phyloP scores from a whole-genome alignment of 1,284 basidiomycete genomes.

The Apiotrichum siamense region DNA sequence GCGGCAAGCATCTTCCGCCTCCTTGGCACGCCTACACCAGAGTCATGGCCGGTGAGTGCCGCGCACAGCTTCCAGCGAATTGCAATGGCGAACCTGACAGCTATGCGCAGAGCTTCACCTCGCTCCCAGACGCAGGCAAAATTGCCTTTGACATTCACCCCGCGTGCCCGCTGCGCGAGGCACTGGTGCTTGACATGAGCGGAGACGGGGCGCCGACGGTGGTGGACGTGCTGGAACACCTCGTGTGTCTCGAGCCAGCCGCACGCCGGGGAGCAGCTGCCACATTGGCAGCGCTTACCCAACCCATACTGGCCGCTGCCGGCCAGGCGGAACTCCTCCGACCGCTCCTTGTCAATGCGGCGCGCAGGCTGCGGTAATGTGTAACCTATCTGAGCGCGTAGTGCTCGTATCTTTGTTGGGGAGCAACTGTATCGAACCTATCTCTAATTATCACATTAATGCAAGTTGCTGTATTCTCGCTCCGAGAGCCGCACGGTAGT shows the following conservation, averaged over 20 bases:
- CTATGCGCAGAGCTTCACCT: constrained; percentile 23
- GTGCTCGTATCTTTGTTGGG: too few species aligned
- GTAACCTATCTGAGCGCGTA: too few species aligned
- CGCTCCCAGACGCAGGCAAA: constrained; percentile 33
- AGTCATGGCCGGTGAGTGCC: constrained; percentile 37
- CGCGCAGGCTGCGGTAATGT: too few species aligned
- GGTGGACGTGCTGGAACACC: constrained; percentile 5
- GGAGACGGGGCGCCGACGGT: background rate
- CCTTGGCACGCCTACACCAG: constrained; percentile 27
- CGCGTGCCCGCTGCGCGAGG: constrained; percentile 4
- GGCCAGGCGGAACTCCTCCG: background rate
- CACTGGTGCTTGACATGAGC: background rate
- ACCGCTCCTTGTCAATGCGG: background rate
- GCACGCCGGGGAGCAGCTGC: background rate
- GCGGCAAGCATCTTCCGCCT: constrained; percentile 38
- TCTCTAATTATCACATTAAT: too few species aligned
- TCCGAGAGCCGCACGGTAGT: too few species aligned
- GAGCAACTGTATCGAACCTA: too few species aligned
- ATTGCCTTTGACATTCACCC: constrained; percentile 26
- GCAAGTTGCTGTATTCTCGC: too few species aligned
- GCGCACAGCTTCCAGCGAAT: too few species aligned
- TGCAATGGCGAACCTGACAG: background rate
- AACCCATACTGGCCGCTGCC: background rate
- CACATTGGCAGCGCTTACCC: too few species aligned
- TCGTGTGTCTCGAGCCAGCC: constrained; percentile 12